Evolutionary conservation across 345 rosid genomes (phyloP).

Genomic region (Syzygium oleosum): DNA sequence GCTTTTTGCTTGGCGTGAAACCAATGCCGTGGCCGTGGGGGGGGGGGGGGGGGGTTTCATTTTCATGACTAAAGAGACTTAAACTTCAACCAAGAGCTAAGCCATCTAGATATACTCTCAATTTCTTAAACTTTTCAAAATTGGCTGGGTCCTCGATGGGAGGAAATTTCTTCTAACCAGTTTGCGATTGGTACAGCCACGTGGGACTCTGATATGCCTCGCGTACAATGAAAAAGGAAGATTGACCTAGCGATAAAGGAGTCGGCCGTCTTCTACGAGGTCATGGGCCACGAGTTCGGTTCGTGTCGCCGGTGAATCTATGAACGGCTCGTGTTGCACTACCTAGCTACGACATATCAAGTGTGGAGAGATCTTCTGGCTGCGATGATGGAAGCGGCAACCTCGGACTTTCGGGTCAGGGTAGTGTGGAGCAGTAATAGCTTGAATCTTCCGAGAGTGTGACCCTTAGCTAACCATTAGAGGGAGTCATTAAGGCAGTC

Average conservation of each 20-base stretch:
- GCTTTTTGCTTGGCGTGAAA: neutral
- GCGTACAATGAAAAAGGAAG: neutral
- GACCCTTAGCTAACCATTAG: neutral
- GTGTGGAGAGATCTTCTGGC: neutral
- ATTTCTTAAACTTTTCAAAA: neutral
- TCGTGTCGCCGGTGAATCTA: neutral
- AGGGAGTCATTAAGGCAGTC: neutral
- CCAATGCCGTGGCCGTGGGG: neutral
- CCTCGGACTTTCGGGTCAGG: neutral
- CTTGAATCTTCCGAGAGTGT: neutral
- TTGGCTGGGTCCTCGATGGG: neutral
- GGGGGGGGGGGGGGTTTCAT: neutral
- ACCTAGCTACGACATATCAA: neutral
- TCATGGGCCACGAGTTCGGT: neutral
- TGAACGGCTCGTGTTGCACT: neutral
- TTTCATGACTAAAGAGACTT: neutral
- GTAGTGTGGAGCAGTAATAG: neutral
- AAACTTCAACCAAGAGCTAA: neutral
- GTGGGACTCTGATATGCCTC: neutral
- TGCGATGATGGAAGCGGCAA: neutral
- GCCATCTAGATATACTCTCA: neutral
- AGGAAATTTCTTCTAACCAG: neutral
- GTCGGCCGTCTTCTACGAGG: neutral
- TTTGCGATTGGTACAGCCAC: neutral
- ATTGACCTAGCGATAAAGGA: neutral